A percentile compares a stretch with the other conserved stretches of the same genome.
phyloP scores from a whole-genome alignment of 2,329 filamentous ascomycete genomes.

The Cladosporium oxysporum region DNA sequence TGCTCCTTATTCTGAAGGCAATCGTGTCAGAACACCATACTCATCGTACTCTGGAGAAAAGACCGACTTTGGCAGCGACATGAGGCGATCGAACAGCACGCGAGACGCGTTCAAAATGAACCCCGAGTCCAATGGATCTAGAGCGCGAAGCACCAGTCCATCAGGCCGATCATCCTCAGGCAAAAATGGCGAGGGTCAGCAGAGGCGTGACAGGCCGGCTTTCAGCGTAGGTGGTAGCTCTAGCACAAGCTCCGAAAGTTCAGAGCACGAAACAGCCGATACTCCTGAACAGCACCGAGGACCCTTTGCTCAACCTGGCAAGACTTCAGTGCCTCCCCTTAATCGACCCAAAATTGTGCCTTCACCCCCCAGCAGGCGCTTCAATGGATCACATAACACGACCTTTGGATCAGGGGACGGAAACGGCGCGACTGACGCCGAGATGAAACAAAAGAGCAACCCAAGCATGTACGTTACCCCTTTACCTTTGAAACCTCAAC shows the following conservation, averaged over 20 bases:
- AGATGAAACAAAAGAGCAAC: constrained; percentile 34
- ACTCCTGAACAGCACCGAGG: not conserved
- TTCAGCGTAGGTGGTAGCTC: constrained; percentile 20
- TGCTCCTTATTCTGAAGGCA: constrained; percentile 48
- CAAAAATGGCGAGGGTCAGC: constrained; percentile 20
- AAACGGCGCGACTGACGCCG: constrained; percentile 26
- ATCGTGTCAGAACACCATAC: constrained; percentile 57
- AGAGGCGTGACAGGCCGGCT: constrained; percentile 4
- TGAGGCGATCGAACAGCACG: constrained; percentile 55
- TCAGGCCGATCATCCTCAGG: constrained; percentile 18
- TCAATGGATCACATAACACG: constrained; percentile 27
- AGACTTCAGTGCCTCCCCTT: not conserved
- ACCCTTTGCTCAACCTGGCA: not conserved
- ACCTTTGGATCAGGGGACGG: constrained; percentile 15
- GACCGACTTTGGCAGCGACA: constrained; percentile 56
- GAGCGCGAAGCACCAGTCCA: constrained; percentile 33
- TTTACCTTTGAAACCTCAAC: constrained; percentile 20
- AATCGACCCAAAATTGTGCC: constrained; percentile 37
- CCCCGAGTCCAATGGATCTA: constrained; percentile 20
- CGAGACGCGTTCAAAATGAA: constrained; percentile 43
- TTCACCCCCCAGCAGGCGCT: constrained; percentile 33
- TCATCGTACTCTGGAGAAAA: constrained; percentile 57
- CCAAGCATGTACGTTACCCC: constrained; percentile 36
- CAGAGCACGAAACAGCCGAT: not conserved
- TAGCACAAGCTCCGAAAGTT: constrained; percentile 12